Base-by-base conservation (phyloP, 2,329 filamentous ascomycete species). In the Diaporthe ilicicola region DNA sequence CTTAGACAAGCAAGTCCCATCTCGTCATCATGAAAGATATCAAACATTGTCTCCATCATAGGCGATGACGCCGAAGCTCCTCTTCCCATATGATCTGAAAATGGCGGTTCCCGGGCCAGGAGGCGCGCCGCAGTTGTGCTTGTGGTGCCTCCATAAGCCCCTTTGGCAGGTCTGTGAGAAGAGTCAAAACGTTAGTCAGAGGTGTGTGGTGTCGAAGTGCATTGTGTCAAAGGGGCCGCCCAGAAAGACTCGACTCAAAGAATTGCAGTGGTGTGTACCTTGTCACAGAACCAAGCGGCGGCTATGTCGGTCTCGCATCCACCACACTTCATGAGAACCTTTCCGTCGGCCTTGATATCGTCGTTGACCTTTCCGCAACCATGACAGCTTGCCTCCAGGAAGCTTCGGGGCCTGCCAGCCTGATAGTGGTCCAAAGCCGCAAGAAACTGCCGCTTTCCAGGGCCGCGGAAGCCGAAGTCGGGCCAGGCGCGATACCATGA, bases 371-470 rank as follows among this genome's bases (percentile, higher is more conserved):
- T 70, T 29, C 67, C 67, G 44, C 69, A 70, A 27, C 8, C 19
- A 22, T 70, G 61, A 13, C 69, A 70, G 39, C 69, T 72, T 17
- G 72, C 73, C 59, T 75, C 69, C 12, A 27, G n/a, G 13, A 69
- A 75, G 64, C 67, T 65, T 9, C 76, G 72, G n/a, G 71, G 73
- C 8, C 51, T 66, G 34, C 76, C 73, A 10, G 74, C 50, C 54
- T 71, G 39, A 46, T 77, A 77, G 39, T 74, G 48, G 24, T 77
- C 71, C 13, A 77, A 69, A 12, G 74, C 76, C 3, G 75, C 73
- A 9, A 76, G 72, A 24, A 76, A 75, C 12, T 77, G 74, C 8
- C 56, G 69, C 44, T 71, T 73, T 9, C 75, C 74, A 4, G 74
- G 71, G 12, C 54, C 65, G 29, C 74, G 73, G 65, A 77, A 74